Conservation (phyloP, 2,329 filamentous ascomycete species). For the Pseudonectria foliicola region DNA sequence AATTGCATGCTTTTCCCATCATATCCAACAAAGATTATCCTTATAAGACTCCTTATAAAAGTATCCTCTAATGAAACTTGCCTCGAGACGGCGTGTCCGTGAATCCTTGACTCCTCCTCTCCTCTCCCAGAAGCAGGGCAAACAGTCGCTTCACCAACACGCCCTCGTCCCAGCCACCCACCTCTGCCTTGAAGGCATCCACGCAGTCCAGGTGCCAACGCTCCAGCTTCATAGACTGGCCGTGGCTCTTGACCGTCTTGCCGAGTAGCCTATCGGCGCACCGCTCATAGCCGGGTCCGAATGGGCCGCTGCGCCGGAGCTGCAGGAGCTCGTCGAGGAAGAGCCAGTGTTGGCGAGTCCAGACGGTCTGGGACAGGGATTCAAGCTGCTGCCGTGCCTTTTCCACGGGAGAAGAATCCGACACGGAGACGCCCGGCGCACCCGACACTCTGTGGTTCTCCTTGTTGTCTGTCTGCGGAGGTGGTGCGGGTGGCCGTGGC, state of each 20-base stretch:
- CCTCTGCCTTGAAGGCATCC: conserved; percentile 42
- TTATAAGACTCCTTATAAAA: not conserved
- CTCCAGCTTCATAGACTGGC: conserved; percentile 41
- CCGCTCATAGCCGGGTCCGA: conserved; percentile 21
- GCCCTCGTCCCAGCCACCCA: conserved; percentile 44
- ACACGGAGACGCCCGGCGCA: conserved; percentile 20
- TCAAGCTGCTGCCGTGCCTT: conserved; percentile 9
- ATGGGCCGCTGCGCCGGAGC: conserved; percentile 36
- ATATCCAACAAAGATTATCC: not conserved
- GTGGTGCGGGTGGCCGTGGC: conserved; percentile 5
- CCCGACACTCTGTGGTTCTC: conserved; percentile 28
- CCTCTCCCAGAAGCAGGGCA: conserved; percentile 43
- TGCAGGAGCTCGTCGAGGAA: conserved; percentile 45
- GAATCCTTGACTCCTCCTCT: conserved; percentile 21
- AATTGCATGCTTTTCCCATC: conserved; percentile 1
- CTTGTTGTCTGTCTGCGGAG: conserved; percentile 20
- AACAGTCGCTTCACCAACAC: conserved; percentile 47
- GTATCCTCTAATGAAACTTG: conserved; percentile 25
- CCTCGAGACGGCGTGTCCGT: conserved; percentile 11
- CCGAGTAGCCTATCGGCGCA: conserved; percentile 35
- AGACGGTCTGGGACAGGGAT: conserved; percentile 35
- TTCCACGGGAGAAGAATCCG: conserved; percentile 20
- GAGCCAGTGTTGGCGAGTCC: conserved; percentile 48
- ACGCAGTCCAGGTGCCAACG: conserved; percentile 53
- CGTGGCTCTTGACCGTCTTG: conserved; percentile 40